phyloP scores from a whole-genome alignment of 2,329 filamentous ascomycete species.

The Colletotrichum aenigma region DNA sequence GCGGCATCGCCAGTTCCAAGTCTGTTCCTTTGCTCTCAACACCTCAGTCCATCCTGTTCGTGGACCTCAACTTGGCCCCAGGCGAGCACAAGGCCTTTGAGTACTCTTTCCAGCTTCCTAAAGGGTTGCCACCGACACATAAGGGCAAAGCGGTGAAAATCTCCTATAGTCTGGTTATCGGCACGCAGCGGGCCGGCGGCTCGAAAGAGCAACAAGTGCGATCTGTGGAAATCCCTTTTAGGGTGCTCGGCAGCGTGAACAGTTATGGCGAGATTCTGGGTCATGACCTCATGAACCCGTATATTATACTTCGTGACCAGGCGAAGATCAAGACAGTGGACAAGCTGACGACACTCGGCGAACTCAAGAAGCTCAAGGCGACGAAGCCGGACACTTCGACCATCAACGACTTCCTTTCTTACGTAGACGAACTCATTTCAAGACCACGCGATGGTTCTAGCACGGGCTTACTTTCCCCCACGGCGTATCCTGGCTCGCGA shows the following conservation, averaged over 20 bases:
- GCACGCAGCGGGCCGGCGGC: constrained; percentile 84
- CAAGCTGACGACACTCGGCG: constrained; percentile 27
- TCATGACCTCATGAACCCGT: constrained; percentile 93
- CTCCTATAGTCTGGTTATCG: constrained; percentile 86
- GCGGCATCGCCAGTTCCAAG: constrained; percentile 82
- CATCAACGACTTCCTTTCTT: constrained; percentile 73
- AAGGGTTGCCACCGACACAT: constrained; percentile 88
- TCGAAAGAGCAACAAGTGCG: constrained; percentile 82
- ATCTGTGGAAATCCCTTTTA: constrained; percentile 91
- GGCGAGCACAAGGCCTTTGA: constrained; percentile 89
- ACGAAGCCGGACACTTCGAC: constrained; percentile 14
- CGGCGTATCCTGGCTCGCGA: constrained; percentile 60
- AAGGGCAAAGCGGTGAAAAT: constrained; percentile 95
- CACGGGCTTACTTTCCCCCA: constrained; percentile 73
- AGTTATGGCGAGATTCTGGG: constrained; percentile 85
- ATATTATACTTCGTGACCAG: constrained; percentile 85
- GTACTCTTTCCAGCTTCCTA: constrained; percentile 85
- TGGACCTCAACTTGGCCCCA: constrained; percentile 84
- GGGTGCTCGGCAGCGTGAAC: constrained; percentile 92
- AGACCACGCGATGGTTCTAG: constrained; percentile 58
- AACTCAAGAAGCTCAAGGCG: constrained; percentile 18
- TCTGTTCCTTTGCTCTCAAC: constrained; percentile 92
- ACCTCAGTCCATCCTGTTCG: constrained; percentile 93
- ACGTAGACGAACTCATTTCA: constrained; percentile 76
- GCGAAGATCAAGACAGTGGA: constrained; percentile 67